Evolutionary conservation across 306 rosid species (phyloP).

Genomic region (Canavalia gladiata): DNA sequence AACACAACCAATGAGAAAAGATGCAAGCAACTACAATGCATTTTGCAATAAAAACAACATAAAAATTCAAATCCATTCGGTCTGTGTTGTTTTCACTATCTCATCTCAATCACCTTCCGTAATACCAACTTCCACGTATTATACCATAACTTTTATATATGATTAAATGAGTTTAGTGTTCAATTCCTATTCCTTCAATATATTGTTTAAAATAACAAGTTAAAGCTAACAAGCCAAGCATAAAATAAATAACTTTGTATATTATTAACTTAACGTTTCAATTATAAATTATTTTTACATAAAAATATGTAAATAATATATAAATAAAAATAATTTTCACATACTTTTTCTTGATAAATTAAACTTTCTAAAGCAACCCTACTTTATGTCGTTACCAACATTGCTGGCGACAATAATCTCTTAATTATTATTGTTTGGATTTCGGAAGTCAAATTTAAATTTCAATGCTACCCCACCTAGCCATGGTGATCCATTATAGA

Average conservation of each 20-base stretch:
- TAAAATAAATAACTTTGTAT: neutral
- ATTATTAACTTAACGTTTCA: neutral
- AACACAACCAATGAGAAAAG: neutral
- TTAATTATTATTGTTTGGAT: neutral
- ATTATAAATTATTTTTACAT: neutral
- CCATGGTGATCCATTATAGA: neutral
- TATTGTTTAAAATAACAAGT: neutral
- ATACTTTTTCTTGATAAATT: neutral
- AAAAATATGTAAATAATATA: neutral
- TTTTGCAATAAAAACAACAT: neutral
- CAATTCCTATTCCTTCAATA: neutral
- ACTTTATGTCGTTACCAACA: neutral
- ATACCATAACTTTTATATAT: neutral
- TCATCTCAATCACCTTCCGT: neutral
- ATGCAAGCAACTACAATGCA: neutral
- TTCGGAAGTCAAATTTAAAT: neutral
- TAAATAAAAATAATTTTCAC: neutral
- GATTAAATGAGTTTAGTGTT: neutral
- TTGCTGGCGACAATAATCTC: slow-evolving; percentile 29
- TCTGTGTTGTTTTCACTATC: slow-evolving; percentile 3
- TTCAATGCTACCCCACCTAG: slow-evolving; percentile 10
- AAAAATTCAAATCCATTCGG: neutral
- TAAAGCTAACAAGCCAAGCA: neutral
- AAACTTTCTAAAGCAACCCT: neutral
- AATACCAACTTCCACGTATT: neutral